These are phyloP conservation scores for Sphaerulina vaccinii DNA, from an alignment of 2,329 filamentous ascomycete genomes.

Conservation along the genomic window DNA sequence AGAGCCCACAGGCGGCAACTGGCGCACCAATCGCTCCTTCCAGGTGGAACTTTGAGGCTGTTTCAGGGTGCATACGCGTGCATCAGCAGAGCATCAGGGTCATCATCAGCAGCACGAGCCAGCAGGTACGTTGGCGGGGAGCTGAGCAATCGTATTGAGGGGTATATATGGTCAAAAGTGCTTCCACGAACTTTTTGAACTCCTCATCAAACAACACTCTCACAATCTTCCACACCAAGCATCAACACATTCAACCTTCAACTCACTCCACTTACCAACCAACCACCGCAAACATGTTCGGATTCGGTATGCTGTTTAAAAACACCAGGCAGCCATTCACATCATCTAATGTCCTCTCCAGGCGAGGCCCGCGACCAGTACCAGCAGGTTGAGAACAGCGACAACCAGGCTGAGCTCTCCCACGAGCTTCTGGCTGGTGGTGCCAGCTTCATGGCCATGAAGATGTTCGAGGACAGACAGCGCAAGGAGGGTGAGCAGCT, in stretches of 20 bases:
- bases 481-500: constrained; percentile 54
- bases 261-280: too few species aligned
- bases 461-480: constrained; percentile 74
- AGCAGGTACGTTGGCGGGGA: too few species aligned
- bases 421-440: constrained; percentile 76
- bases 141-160: constrained; percentile 1
- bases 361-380: constrained; percentile 55
- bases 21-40: constrained; percentile 12
- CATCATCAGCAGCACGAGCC: too few species aligned
- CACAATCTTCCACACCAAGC: background rate
- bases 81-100: constrained; percentile 8
- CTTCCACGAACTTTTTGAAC: background rate
- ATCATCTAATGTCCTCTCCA: constrained; percentile 29
- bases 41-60: constrained; percentile 5
- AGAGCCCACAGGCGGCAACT: background rate
- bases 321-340: too few species aligned
- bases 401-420: constrained; percentile 59
- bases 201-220: constrained; percentile 1
- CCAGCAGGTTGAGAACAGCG: constrained; percentile 53
- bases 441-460: constrained; percentile 76
- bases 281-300: constrained; percentile 14
- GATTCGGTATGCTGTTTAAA: constrained; percentile 4
- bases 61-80: constrained; percentile 16
- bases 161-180: too few species aligned
- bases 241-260: too few species aligned